Evolutionary conservation across 129 eudicot genomes (phyloP).

Genomic region (Flaveria trinervia): DNA sequence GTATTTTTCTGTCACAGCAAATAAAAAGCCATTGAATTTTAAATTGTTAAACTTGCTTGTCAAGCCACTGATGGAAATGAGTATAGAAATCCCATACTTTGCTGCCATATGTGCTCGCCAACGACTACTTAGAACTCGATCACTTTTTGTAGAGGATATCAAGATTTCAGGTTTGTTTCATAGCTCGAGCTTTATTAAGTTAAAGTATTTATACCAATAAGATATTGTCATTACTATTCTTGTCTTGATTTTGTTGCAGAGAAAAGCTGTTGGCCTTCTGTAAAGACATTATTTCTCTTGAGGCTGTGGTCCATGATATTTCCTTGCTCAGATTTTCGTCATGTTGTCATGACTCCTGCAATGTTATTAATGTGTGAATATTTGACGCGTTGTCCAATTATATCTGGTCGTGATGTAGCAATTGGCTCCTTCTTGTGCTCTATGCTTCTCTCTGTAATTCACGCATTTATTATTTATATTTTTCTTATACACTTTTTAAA

Average conservation of each 20-base stretch:
- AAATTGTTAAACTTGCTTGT: constrained; percentile 73
- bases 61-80: constrained; percentile 97
- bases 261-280: constrained; percentile 89
- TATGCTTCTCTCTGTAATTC: constrained; percentile 72
- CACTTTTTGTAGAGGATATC: constrained; percentile 67
- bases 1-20: constrained; percentile 86
- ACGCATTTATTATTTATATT: neutral
- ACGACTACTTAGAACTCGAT: constrained; percentile 61
- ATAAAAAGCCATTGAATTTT: constrained; percentile 71
- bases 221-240: neutral
- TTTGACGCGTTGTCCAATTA: constrained; percentile 86
- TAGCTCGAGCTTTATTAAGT: neutral
- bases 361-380: constrained; percentile 83
- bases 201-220: neutral
- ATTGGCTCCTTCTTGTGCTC: constrained; percentile 90
- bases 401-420: constrained; percentile 75
- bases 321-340: constrained; percentile 99
- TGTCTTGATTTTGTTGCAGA: constrained; percentile 45
- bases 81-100: constrained; percentile 82
- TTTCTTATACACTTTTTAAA: neutral
- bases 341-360: constrained; percentile 94
- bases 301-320: constrained; percentile 97
- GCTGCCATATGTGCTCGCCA: constrained; percentile 98
- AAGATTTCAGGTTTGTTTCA: constrained; percentile 61
- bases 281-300: constrained; percentile 74